A percentile compares a stretch with the other conserved stretches of the same genome.
Evolutionary conservation across 139 green algal genomes (phyloP).

Genomic region (Micromonas pusilla): DNA sequence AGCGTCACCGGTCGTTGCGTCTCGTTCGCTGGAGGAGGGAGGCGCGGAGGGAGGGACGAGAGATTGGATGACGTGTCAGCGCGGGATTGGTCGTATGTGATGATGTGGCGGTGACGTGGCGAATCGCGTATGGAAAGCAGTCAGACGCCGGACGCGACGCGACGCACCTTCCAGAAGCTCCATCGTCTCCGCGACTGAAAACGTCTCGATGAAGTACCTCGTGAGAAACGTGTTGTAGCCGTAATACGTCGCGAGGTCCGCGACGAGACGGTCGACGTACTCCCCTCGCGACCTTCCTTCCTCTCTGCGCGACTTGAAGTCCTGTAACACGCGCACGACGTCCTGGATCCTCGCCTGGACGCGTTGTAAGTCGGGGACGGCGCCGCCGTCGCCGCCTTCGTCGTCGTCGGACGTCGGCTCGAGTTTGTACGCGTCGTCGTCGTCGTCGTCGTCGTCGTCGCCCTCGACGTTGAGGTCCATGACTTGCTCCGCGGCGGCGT

Average conservation of each 20-base stretch:
- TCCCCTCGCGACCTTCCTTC: slow-evolving; percentile 46
- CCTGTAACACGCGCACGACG: slow-evolving; percentile 66
- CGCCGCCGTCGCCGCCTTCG: slow-evolving; percentile 18
- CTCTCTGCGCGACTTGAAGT: slow-evolving; percentile 61
- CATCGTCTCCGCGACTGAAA: slow-evolving; percentile 37
- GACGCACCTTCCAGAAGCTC: slow-evolving; percentile 50
- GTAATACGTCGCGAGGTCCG: slow-evolving; percentile 84
- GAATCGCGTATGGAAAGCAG: too few relatives aligned
- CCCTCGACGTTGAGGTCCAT: slow-evolving; percentile 5
- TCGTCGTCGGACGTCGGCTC: slow-evolving; percentile 1
- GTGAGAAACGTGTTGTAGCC: slow-evolving; percentile 96
- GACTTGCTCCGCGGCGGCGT: slow-evolving; percentile 6
- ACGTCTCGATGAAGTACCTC: slow-evolving; percentile 63
- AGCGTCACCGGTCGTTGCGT: slow-evolving; percentile 62
- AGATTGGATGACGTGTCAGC: too few relatives aligned
- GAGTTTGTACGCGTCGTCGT: neutral
- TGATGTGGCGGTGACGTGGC: too few relatives aligned
- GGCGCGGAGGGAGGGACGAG: too few relatives aligned
- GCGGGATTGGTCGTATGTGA: too few relatives aligned
- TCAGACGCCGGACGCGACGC: too few relatives aligned
- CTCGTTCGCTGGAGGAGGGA: slow-evolving; percentile 46
- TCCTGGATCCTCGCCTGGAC: slow-evolving; percentile 13
- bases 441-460: slow-evolving; percentile 11
- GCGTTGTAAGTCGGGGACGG: neutral
- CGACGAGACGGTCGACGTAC: slow-evolving; percentile 76